Evolutionary conservation across 2,329 filamentous ascomycete genomes (phyloP), one percentile per base, ranked within the genome.

Genomic region (Aureobasidium melanogenum): DNA sequence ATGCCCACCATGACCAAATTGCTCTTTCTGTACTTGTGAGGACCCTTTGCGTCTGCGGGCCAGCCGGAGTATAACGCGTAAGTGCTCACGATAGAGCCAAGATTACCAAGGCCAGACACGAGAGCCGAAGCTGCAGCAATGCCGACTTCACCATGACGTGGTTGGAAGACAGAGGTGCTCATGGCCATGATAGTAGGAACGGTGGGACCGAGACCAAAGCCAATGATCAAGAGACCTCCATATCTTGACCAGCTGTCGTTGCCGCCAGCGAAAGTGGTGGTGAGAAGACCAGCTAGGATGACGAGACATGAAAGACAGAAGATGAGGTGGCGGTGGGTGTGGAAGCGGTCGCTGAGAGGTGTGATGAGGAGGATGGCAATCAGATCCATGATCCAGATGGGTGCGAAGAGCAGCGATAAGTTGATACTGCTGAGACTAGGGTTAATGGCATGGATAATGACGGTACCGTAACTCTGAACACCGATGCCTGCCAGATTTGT

Each of bases 131-230:
- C 91, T 15, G 91, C 88, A 4, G 91, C 91, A 7, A 96, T 91
- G 60, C 91, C 91, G 24, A 96, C 89, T 74, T 96, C 91, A 50
- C 91, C 90, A 70, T 96, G 91, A 14, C 91, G 87, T 34, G 83
- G 83, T 75, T 96, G 91, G 78, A 96, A 96, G 69, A 96, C 88
- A 74, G 96, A 89, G 64, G 86, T 89, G 34, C 89, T 91, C 91
- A 91, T 96, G 38, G 91, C 88, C 91, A 96, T 96, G 73, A 89
- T 93, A 69, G 93, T 93, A 12, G 91, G 91, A 0, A 96, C 91
- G 0, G 91, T 96, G 3, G 91, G 91, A 1, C 91, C 91, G 1
- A 96, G 85, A 0, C 91, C 91, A 69, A 96, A 96, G 5, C 91
- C 91, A 38, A 96, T 88, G 76, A 96, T 87, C 55, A 96, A 77